Evolutionary conservation across 2,329 filamentous ascomycete genomes (phyloP), one percentile per base, ranked within the genome.

Genomic region (Orbilia oligospora): DNA sequence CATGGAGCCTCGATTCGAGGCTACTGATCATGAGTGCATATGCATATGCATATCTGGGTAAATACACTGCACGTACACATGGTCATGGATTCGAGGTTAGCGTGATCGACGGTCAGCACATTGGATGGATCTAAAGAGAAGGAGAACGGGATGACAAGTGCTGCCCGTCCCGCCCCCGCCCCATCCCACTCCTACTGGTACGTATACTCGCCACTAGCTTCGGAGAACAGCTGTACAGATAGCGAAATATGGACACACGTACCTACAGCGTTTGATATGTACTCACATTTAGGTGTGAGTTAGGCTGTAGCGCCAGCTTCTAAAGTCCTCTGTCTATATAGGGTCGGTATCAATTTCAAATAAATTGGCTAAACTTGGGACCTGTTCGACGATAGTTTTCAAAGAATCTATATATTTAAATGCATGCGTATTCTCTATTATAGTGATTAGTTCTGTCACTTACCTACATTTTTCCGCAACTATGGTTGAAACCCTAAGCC

Each of bases 401-500:
- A 30, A 6, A 12, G 41, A 22, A 12, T 64, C 38, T 48, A 49
- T 64, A n/a, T n/a, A n/a, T n/a, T n/a, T n/a, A n/a, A n/a, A n/a
- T n/a, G n/a, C n/a, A n/a, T n/a, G n/a, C n/a, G n/a, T n/a, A n/a
- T 30, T 30, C 6, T 30, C 27, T 30, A 30, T 30, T 6, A 30
- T 30, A 30, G 27, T 30, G 27, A 30, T 30, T n/a, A n/a, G n/a
- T n/a, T 64, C 22, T 64, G 27, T 33, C 48, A 0, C 48, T 64
- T 20, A 46, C n/a, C 20, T 48, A 30, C 38, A 48, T 41, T 49
- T 3, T 18, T 49, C 14, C 36, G 38, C 58, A 44, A 68, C 20
- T 8, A 69, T 69, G 49, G 20, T 16, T 24, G 46, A 66, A 30
- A 49, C 51, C 36, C 51, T 69, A 58, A 56, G 20, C 6, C 66